These are phyloP conservation scores for Lentinula lateritia DNA, from an alignment of 768 basidiomycete species.

Conservation along the genomic window DNA sequence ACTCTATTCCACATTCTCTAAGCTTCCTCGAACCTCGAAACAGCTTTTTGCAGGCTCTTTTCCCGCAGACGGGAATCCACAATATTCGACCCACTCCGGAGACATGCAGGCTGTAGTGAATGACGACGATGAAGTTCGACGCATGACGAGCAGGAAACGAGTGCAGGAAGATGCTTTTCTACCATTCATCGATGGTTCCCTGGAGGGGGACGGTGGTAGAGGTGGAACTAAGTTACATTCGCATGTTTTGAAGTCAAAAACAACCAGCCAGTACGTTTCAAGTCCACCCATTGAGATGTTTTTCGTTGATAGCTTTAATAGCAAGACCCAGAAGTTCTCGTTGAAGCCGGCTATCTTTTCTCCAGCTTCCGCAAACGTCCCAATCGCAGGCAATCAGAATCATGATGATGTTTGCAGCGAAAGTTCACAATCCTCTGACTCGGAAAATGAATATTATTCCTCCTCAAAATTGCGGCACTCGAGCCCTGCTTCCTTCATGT, in stretches of 20 bases:
- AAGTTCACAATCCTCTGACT: neutral
- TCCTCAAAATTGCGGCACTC: neutral
- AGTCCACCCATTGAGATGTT: neutral
- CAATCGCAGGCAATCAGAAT: neutral
- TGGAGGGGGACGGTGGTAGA: neutral
- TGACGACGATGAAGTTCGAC: neutral
- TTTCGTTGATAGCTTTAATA: neutral
- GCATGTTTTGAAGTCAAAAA: neutral
- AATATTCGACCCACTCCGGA: neutral
- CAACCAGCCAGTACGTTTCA: neutral
- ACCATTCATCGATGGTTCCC: neutral
- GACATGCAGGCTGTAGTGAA: neutral
- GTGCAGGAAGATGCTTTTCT: too few species aligned
- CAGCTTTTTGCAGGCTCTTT: neutral
- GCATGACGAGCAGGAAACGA: neutral
- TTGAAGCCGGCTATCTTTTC: neutral
- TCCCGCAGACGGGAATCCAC: neutral
- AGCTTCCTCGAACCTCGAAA: neutral
- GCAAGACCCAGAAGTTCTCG: neutral
- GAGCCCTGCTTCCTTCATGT: neutral
- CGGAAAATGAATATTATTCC: neutral
- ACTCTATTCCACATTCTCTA: neutral
- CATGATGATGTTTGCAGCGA: neutral
- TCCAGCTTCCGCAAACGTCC: neutral
- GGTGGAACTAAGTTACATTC: neutral